Evolutionary conservation across 345 rosid species (phyloP).

Genomic region (Arabidopsis suecica): DNA sequence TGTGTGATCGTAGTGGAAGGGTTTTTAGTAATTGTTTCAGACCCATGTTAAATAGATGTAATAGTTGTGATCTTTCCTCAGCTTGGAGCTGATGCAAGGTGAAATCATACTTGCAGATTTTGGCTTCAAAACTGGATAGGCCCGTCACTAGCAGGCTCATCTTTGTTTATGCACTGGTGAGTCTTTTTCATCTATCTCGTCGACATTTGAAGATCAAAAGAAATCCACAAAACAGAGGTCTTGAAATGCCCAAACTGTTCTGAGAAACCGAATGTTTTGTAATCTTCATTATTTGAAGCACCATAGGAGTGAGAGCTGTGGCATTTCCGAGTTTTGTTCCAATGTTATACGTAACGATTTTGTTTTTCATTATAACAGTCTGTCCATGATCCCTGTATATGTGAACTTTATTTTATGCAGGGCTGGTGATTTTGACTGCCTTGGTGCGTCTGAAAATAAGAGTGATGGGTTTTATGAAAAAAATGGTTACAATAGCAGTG

Average conservation of each 20-base stretch:
- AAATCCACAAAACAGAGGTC: slow-evolving; percentile 8
- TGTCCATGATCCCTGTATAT: slow-evolving; percentile 30
- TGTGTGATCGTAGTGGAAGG: slow-evolving; percentile 26
- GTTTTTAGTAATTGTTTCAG: slow-evolving; percentile 27
- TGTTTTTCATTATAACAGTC: slow-evolving; percentile 20
- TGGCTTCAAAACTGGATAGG: slow-evolving; percentile 99
- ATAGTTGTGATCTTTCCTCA: slow-evolving; percentile 32
- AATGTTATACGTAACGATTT: background rate
- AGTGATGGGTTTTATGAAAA: slow-evolving; percentile 61
- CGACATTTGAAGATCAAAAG: slow-evolving; percentile 22
- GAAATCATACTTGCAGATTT: slow-evolving; percentile 69
- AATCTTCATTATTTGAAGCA: slow-evolving; percentile 25
- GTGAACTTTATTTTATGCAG: slow-evolving; percentile 52
- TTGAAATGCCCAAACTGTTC: slow-evolving; percentile 11
- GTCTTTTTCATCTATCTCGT: slow-evolving; percentile 33
- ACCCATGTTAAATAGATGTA: slow-evolving; percentile 33
- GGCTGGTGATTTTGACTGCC: slow-evolving; percentile 67
- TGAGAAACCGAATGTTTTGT: slow-evolving; percentile 9
- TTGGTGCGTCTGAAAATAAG: slow-evolving; percentile 71
- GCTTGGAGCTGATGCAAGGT: slow-evolving; percentile 47
- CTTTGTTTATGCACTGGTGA: slow-evolving; percentile 93
- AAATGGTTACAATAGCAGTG: slow-evolving; percentile 79
- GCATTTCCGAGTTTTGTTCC: slow-evolving; percentile 22
- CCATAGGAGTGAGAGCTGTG: slow-evolving; percentile 21
- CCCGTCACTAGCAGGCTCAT: slow-evolving; percentile 85